Evolutionary conservation across 164 flowering plant species (phyloP).

Genomic region (Kingdonia uniflora): DNA sequence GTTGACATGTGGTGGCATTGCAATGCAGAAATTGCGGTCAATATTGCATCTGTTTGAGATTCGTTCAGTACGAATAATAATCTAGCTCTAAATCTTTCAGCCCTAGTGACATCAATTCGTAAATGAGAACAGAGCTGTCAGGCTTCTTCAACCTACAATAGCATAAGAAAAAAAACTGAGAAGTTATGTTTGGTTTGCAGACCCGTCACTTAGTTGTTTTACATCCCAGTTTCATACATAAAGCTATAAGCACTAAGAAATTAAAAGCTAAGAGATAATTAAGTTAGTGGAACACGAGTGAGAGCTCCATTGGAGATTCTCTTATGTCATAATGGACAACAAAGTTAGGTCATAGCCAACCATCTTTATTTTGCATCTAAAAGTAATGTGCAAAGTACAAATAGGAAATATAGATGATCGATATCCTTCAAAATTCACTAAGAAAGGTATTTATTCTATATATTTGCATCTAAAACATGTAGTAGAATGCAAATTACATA

Average conservation of each 20-base stretch:
- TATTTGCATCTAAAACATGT: no score
- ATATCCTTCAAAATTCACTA: no score
- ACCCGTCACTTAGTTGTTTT: no score
- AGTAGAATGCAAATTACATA: constrained; percentile 13
- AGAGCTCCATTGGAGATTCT: no score
- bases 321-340: no score
- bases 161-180: not conserved
- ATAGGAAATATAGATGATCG: no score
- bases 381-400: no score
- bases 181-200: not conserved
- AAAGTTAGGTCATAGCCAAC: no score
- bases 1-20: constrained; percentile 28
- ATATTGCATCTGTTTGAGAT: constrained; percentile 46
- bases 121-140: constrained; percentile 21
- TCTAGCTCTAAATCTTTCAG: constrained; percentile 1
- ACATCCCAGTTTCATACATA: not conserved
- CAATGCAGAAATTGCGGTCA: constrained; percentile 16
- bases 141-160: constrained; percentile 24
- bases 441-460: no score
- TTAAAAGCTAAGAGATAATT: not conserved
- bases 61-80: constrained; percentile 28
- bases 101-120: not conserved
- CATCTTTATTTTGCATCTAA: no score
- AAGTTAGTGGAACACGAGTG: not conserved
- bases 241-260: no score